Base-by-base conservation (phyloP, 1,139 yeast genomes). In the Magnusiomyces tetraspermus region DNA sequence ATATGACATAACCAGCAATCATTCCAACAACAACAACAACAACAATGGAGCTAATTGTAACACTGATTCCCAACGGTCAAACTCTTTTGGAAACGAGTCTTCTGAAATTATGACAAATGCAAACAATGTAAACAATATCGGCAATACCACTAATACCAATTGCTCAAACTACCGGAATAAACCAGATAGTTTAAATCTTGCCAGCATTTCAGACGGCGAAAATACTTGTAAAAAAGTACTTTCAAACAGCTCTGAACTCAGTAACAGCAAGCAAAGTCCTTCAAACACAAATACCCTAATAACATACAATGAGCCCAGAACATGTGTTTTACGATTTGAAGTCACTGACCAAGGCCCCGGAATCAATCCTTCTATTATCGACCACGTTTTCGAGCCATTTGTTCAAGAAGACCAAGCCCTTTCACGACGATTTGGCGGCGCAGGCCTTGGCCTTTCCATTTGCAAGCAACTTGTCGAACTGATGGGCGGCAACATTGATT, bases 371-470 rank as follows among this genome's bases (percentile, higher is more conserved):
- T 78, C 82, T 0, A 71, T 86, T 53, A 94, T 87, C 62, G 85
- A 83, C 48, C 83, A 84, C 58, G 92, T 92, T 1, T 92, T 92
- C 69, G 97, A 92, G 64, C 97, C 97, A 2, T 92, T 92, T 71
- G 88, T 88, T 36, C 98, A 90, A 69, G 97, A 97, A 46, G 97
- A 92, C 63, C 97, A 90, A 67, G 89, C 97, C 0, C 75, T 90
- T 40, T 85, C 95, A 2, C 76, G 96, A 66, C 86, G 90, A 52
- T 85, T 86, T 65, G 96, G 97, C 54, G 98, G 98, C 60, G 89
- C 97, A 0, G 98, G 98, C 8, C 74, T 92, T 51, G 98, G 98
- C 1, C 76, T 92, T 49, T 87, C 96, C 0, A 90, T 92, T 65
- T 90, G 97, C 68, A 77, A 90, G 55, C 97, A 92, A 68, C 76